Evolutionary conservation across 306 rosid genomes (phyloP), one percentile per base, ranked within the genome.

Genomic region (Cicer yamashitae): DNA sequence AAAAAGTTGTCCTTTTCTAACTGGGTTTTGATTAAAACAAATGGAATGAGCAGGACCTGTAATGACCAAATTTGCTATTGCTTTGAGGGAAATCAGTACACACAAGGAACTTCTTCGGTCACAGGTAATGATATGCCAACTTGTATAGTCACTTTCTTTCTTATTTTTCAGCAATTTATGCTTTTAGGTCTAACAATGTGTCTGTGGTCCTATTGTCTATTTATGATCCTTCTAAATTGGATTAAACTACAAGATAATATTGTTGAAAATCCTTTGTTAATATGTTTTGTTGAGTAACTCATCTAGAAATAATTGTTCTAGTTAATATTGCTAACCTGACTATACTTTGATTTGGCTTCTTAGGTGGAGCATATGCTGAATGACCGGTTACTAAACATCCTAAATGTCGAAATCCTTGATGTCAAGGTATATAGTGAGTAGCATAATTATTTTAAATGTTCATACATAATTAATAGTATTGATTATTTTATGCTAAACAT

Each of bases 51-150:
- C 71, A 94, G 99, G 99, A 51, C 94, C 99, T 77, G 96, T 94
- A 50, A 90, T 94, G 92, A 77, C 96, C 69, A 94, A 94, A 90
- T 94, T 94, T 57, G 54, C 96, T 10, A 77, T 86, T 58, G 92
- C 99, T 52, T 74, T 92, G 78, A 94, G 96, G 82, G 97, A 94
- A 87, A 90, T 90, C 67, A 86, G 96, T 75, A 90, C 96, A 67
- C 85, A 85, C 86, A 94, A 92, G 90, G 99, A 94, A 84, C 87
- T 89, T 69, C 97, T 92, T 77, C 92, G 99, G 13, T 85, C 96
- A n/a, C 92, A 94, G 96, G 99, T 90, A 84, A 66, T 58, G 48
- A 53, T n/a, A 81, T 66, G 48, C 37, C 30, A 54, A 50, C 65
- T 10, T 22, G 14, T 47, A 10, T 58, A 63, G 14, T 30, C 76